Conservation (phyloP, 345 rosid species). For the Orychophragmus violaceus region DNA sequence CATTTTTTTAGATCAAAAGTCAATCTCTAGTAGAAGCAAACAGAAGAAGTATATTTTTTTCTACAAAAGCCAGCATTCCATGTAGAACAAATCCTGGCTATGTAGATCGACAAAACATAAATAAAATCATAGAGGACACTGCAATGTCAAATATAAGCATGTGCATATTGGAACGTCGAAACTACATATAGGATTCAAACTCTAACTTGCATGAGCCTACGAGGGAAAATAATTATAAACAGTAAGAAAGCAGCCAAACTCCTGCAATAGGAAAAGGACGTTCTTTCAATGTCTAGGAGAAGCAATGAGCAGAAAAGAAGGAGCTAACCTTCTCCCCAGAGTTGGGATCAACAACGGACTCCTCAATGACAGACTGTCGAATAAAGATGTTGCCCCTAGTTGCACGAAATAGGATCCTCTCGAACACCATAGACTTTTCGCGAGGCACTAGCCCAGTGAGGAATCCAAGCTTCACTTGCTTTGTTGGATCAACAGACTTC, state of each 20-base stretch:
- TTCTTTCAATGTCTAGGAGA: constrained; percentile 1
- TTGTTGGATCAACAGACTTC: constrained; percentile 53
- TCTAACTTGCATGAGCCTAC: background rate
- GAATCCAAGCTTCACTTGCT: constrained; percentile 90
- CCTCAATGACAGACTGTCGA: constrained; percentile 64
- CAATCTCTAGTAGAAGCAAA: constrained; percentile 2
- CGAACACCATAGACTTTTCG: constrained; percentile 83
- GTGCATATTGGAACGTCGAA: background rate
- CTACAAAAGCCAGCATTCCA: background rate
- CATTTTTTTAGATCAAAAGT: constrained; percentile 20
- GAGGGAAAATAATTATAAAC: background rate
- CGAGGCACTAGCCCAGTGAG: constrained; percentile 86
- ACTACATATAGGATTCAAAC: background rate
- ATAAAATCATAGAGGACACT: background rate
- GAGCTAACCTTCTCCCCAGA: constrained; percentile 84
- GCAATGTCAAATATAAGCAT: background rate
- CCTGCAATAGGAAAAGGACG: background rate
- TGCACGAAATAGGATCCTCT: constrained; percentile 94
- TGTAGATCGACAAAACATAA: background rate
- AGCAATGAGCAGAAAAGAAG: background rate
- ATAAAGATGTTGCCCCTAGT: constrained; percentile 87
- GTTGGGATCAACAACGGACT: constrained; percentile 74
- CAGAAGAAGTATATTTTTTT: background rate
- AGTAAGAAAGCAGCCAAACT: background rate
- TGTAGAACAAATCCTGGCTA: background rate